Base-by-base conservation (phyloP, 768 basidiomycete species). In the Tylopilus felleus region DNA sequence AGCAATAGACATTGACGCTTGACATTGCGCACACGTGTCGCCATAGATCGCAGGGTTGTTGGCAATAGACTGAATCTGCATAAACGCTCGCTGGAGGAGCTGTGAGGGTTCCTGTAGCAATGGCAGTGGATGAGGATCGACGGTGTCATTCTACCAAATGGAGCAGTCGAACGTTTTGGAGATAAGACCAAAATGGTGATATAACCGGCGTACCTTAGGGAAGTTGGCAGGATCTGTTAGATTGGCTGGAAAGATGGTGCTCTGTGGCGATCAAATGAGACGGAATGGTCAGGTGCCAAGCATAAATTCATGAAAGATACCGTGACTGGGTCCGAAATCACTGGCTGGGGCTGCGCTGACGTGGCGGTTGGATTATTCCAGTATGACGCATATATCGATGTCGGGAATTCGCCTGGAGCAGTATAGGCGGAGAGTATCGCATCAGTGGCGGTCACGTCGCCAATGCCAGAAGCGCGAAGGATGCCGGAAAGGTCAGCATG, bases 331-430 rank as follows among this genome's bases (percentile, higher is more conserved):
- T 88, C 86, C 27, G 85, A 80, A 39, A 89, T 77, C 27, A 88
- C 77, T 1, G 86, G 86, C 66, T 88, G 86, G 5, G 81, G 81
- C 66, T 89, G 87, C 1, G 75, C 80, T 22, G 80, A 79, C 4
- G 86, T 88, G 29, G 80, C 82, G 1, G 84, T 88, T 9, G 86
- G 84, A 57, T 78, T 68, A 64, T 88, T 88, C 73, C 81, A 86
- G 66, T 88, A 89, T 42, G 78, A 74, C 10, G 70, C 65, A 62
- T 80, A 88, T 22, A 76, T 70, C 2, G 82, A 78, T 4, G 84
- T 84, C 1, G 86, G 85, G 64, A 88, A 87, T 14, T 68, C 63
- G 17, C 84, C 85, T 16, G 83, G 80, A 6, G 73, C 85, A 3
- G 83, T 82, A 62, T 80, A 86, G 3, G 77, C 77, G 69, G 75